Evolutionary conservation across 2,329 filamentous ascomycete genomes (phyloP), one percentile per base, ranked within the genome.

Genomic region (Diaporthe sp.): DNA sequence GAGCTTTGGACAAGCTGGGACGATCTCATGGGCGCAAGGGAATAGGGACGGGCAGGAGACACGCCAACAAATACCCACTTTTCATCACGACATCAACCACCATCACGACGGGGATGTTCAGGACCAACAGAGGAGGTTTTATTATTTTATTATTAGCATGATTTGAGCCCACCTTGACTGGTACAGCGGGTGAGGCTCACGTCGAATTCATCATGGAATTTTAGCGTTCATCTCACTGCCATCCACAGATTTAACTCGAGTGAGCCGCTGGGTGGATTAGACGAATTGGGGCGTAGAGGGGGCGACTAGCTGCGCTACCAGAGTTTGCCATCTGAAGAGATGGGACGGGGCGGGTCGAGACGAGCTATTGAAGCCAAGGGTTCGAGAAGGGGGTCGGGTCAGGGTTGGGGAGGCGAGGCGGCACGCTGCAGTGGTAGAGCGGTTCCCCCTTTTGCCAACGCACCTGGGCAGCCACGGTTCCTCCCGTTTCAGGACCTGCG

Each of bases 321-420:
- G 65, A 39, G 31, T 53, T 42, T 19, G 3, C 62, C 46, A 68
- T 68, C 46, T 5, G 7, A 39, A 68, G 46, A 69, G 34, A 17
- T 69, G 65, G 65, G 65, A 69, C 65, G 49, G 65, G 28, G 65
- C 65, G 65, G 31, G 62, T 70, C 67, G 62, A 74, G 72, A 74
- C 72, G 51, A 67, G 65, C 61, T 69, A 74, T 44, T 46, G 61
- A 55, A 49, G 72, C 72, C 72, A 74, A 74, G 72, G 65, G 65
- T 68, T 68, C 65, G 65, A 69, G 65, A 69, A 55, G 61, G 28
- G 59, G 39, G 17, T 13, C 13, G 39, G 37, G 59, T 22, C 42
- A 34, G 42, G 25, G 39, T 28, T 51, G 6, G 34, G n/a, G 31
- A n/a, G 34, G n/a, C n/a, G 31, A 37, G 37, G 44, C 17, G 17